Evolutionary conservation across 2,329 filamentous ascomycete species (phyloP).

Genomic region (Paracamarosporium sp.): DNA sequence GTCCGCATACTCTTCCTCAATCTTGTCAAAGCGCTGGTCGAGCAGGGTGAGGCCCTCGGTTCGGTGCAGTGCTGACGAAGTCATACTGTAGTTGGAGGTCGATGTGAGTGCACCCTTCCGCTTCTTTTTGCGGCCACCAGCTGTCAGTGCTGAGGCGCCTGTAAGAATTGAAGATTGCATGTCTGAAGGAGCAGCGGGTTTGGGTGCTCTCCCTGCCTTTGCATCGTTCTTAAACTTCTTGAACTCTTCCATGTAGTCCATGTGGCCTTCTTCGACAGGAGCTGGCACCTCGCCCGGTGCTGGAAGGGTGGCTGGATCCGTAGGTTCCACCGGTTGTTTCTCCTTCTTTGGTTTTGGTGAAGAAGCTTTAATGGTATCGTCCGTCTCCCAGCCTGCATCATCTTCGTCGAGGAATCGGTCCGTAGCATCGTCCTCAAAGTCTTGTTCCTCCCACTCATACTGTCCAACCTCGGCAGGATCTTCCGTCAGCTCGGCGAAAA

Average conservation of each 20-base stretch:
- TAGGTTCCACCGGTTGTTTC: slow-evolving; percentile 49
- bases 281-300: slow-evolving; percentile 41
- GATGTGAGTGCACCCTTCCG: slow-evolving; percentile 92
- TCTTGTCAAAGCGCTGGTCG: slow-evolving; percentile 87
- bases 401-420: slow-evolving; percentile 61
- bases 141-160: slow-evolving; percentile 70
- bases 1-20: slow-evolving; percentile 79
- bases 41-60: slow-evolving; percentile 87
- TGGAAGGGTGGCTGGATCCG: slow-evolving; percentile 54
- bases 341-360: slow-evolving; percentile 37
- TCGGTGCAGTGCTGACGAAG: slow-evolving; percentile 82
- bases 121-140: slow-evolving; percentile 85
- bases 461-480: slow-evolving; percentile 77
- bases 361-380: slow-evolving; percentile 78
- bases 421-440: slow-evolving; percentile 48
- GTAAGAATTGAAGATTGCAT: slow-evolving; percentile 75
- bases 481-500: slow-evolving; percentile 77
- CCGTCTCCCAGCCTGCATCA: slow-evolving; percentile 93
- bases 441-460: slow-evolving; percentile 75
- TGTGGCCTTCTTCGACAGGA: slow-evolving; percentile 59
- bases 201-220: slow-evolving; percentile 55
- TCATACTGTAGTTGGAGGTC: slow-evolving; percentile 89
- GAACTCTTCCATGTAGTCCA: slow-evolving; percentile 91
- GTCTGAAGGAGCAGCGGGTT: slow-evolving; percentile 63
- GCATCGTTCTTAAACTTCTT: slow-evolving; percentile 89